Evolutionary conservation across 140 eudicot genomes (phyloP).

Genomic region (Bidens hawaiensis): DNA sequence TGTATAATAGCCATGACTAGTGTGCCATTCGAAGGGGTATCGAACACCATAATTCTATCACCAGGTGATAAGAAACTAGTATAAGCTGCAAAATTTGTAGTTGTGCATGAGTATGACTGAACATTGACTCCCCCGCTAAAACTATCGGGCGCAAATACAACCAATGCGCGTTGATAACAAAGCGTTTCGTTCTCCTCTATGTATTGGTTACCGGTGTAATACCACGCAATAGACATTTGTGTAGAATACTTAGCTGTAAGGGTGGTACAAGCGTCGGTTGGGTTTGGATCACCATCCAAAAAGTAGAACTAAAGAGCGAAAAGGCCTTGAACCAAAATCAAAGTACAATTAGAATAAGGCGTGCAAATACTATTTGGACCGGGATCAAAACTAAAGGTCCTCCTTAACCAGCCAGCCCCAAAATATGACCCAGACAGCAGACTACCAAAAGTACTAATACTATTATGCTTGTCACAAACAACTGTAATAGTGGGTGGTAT

Average conservation of each 20-base stretch:
- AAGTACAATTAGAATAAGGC: too few species aligned
- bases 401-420: too few species aligned
- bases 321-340: too few species aligned
- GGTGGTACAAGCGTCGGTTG: too few species aligned
- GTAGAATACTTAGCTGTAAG: conserved; percentile 89
- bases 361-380: too few species aligned
- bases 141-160: conserved; percentile 64
- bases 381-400: too few species aligned
- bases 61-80: conserved; percentile 78
- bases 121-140: conserved; percentile 93
- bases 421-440: too few species aligned
- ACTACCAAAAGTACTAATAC: too few species aligned
- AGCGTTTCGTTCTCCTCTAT: conserved; percentile 82
- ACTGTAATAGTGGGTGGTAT: too few species aligned
- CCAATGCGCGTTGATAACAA: conserved; percentile 76
- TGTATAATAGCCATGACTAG: conserved; percentile 84
- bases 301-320: too few species aligned
- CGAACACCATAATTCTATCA: conserved; percentile 92
- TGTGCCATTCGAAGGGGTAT: conserved; percentile 89
- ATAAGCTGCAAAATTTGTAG: conserved; percentile 93
- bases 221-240: conserved; percentile 84
- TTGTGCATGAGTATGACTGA: conserved; percentile 87
- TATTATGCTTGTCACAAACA: too few species aligned
- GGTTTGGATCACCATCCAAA: too few species aligned
- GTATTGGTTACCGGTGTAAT: conserved; percentile 78